Percentiles rank a stretch among this genome's conserved stretches.
Conservation (phyloP, 176 grass and related monocot genomes). For the Urochloa ruziziensis region DNA sequence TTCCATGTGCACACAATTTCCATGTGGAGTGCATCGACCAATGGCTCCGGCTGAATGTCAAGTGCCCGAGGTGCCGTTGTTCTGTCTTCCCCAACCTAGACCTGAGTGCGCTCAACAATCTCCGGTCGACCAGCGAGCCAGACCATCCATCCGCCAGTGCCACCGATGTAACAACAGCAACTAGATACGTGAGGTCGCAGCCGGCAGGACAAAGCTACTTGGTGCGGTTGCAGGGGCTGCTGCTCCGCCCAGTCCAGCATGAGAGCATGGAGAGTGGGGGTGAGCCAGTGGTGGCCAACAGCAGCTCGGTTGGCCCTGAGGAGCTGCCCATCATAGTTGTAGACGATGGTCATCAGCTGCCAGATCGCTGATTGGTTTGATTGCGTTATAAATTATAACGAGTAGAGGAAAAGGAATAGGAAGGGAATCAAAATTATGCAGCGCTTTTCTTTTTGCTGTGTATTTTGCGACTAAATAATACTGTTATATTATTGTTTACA, state of each 20-base stretch:
- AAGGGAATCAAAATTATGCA: constrained; percentile 20
- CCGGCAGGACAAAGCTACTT: constrained; percentile 56
- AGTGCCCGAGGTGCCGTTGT: constrained; percentile 90
- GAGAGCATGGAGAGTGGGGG: constrained; percentile 28
- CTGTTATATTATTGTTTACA: not conserved
- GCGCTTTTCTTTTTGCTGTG: constrained; percentile 8
- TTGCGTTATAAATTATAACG: not conserved
- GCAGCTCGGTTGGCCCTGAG: constrained; percentile 25
- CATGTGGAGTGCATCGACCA: constrained; percentile 96
- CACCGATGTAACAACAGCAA: constrained; percentile 47
- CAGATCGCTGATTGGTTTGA: constrained; percentile 37
- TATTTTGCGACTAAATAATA: constrained; percentile 9
- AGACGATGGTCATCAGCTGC: constrained; percentile 36
- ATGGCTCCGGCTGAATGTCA: constrained; percentile 91
- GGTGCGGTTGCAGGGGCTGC: constrained; percentile 65
- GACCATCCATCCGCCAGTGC: constrained; percentile 47
- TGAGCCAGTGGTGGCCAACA: not conserved
- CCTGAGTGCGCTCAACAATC: constrained; percentile 82
- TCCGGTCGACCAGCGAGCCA: constrained; percentile 42
- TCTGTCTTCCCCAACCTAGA: constrained; percentile 97
- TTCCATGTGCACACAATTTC: constrained; percentile 97
- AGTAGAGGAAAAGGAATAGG: not conserved
- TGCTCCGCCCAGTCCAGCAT: constrained; percentile 43
- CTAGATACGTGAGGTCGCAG: constrained; percentile 41
- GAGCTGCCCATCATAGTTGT: constrained; percentile 38